Conservation (phyloP, 495 filamentous ascomycete genomes). For the Coniosporium apollinis region DNA sequence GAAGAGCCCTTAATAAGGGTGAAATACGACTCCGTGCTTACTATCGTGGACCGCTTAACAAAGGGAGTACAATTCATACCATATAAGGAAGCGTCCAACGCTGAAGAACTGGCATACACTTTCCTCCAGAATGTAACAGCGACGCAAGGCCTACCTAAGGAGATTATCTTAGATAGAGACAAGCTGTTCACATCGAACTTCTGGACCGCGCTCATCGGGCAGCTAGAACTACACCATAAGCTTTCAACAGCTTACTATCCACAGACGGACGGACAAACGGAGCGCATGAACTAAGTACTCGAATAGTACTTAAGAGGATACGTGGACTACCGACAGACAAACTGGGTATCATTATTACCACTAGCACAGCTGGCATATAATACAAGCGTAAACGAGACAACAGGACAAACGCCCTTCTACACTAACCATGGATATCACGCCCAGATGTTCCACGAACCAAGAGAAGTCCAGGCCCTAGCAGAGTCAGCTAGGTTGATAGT, state of each 20-base stretch:
- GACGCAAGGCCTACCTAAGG: conserved; percentile 1
- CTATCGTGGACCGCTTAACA: conserved; percentile 7
- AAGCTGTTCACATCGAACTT: conserved; percentile 4
- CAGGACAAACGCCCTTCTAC: conserved; percentile 1
- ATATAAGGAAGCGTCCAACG: conserved; percentile 4
- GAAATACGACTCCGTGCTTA: conserved; percentile 4
- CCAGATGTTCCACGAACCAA: conserved; percentile 7
- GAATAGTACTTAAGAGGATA: conserved; percentile 13
- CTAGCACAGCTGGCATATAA: conserved; percentile 11
- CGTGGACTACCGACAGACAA: conserved; percentile 11
- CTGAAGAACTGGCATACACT: conserved; percentile 1
- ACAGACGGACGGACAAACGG: conserved; percentile 13
- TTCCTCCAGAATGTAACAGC: conserved; percentile 2
- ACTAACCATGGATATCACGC: conserved; percentile 6
- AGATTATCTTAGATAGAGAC: conserved; percentile 1
- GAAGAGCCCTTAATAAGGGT: too few species aligned
- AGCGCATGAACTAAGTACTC: conserved; percentile 7
- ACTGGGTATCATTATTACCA: conserved; percentile 9
- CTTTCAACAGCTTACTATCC: conserved; percentile 9
- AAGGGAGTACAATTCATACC: conserved; percentile 7
- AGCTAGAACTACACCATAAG: conserved; percentile 2
- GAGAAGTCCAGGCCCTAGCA: background rate
- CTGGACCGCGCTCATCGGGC: conserved; percentile 2
- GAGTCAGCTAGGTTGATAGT: conserved; percentile 1
- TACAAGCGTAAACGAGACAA: background rate